A percentile compares a stretch with the other conserved stretches of the same genome.
These are phyloP conservation scores for Penicillium atrosanguineum DNA, from an alignment of 495 filamentous ascomycete genomes.

Conservation along the genomic window DNA sequence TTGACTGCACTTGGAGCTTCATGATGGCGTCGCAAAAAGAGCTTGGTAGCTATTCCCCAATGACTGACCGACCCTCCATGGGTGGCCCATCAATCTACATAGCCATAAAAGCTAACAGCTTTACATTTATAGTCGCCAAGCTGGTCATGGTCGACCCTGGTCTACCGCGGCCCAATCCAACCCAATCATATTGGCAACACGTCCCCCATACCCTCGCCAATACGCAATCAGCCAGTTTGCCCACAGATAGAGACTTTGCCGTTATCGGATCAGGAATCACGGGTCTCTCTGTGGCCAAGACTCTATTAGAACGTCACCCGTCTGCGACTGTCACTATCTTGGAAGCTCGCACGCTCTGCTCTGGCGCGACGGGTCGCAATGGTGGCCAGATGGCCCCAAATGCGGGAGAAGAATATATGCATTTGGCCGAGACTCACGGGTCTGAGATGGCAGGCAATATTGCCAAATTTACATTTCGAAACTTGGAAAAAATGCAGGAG, in stretches of 20 bases:
- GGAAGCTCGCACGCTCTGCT: slow-evolving; percentile 77
- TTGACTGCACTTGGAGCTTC: not conserved
- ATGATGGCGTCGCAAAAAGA: slow-evolving; percentile 12
- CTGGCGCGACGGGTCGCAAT: slow-evolving; percentile 71
- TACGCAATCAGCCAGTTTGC: slow-evolving; percentile 45
- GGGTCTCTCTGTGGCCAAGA: slow-evolving; percentile 58
- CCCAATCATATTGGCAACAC: slow-evolving; percentile 69
- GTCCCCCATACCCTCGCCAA: slow-evolving; percentile 57
- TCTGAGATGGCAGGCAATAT: slow-evolving; percentile 28
- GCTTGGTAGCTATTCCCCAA: not conserved
- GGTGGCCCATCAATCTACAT: not conserved
- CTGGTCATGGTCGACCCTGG: slow-evolving; percentile 32
- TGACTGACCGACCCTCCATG: not conserved
- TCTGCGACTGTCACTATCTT: slow-evolving; percentile 37
- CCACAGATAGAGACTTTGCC: slow-evolving; percentile 49
- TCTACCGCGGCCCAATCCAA: slow-evolving; percentile 57
- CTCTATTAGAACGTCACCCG: slow-evolving; percentile 43
- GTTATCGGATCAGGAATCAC: slow-evolving; percentile 74
- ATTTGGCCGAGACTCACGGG: slow-evolving; percentile 23
- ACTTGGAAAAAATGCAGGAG: slow-evolving; percentile 28
- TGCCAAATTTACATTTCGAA: slow-evolving; percentile 28
- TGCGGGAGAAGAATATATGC: slow-evolving; percentile 30
- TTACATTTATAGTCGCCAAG: slow-evolving; percentile 7
- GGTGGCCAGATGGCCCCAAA: slow-evolving; percentile 38
- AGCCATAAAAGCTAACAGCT: not conserved